Base-by-base conservation (phyloP, 192 early-diverging fungal genomes). In the Coemansia sp. region DNA sequence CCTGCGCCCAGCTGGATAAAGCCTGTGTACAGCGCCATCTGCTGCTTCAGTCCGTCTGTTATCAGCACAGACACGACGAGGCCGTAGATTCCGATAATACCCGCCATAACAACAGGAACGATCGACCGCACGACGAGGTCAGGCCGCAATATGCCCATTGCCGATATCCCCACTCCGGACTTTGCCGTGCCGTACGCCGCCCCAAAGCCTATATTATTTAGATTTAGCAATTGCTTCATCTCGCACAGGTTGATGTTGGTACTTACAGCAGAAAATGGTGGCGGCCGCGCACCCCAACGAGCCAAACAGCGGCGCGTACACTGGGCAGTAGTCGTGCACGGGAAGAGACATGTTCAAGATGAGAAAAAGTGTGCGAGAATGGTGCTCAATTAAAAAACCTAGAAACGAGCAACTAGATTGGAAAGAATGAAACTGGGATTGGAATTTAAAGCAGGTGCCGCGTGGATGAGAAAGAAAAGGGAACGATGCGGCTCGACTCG, bases 41-140 rank as follows among this genome's bases (percentile, higher is more conserved):
- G 55, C 60, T 54, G 85, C 85, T 91, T 91, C 83, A 89, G 81
- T 67, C 87, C 86, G 71, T 87, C 88, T 34, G 90, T 84, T 54
- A 94, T 89, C 38, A 99, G 85, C 5, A 99, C 97, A 5, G 97
- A 86, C 6, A 99, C 95, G 11, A 98, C 95, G 11, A 99, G 85
- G 40, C 97, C 97, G 83, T 99, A 99, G 72, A 99, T 94, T 76
- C 90, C 95, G 68, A 99, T 93, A 81, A 99, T 99, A 93, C 97
- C 97, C 69, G 89, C 93, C 95, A 97, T 97, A 68, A 98, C 90
- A 55, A 97, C 93, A 14, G 94, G 94, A 56, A 98, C 89, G 60
- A 95, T 86, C 46, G 88, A 84, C 73, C 90, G 93, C 77, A 94
- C 90, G 53, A 92, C 89, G 53, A 95, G 75, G 68, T 95, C 94